Evolutionary conservation across 75 land plant species (phyloP).

Genomic region (Sequoia sempervirens): DNA sequence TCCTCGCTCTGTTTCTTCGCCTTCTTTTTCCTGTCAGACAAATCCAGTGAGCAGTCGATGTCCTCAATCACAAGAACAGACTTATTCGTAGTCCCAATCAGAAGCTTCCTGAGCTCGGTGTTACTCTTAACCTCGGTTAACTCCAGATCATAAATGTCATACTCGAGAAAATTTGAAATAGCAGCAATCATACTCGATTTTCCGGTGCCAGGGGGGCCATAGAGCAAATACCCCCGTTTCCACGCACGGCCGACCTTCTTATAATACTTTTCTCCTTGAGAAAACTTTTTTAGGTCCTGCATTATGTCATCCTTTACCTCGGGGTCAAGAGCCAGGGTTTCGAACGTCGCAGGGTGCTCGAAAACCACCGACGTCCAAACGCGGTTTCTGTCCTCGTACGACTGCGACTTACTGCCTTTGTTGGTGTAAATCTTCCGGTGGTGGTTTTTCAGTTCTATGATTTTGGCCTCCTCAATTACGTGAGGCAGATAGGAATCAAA

Average conservation of each 20-base stretch:
- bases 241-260: constrained; percentile 13
- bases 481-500: constrained; percentile 28
- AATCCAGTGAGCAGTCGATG: constrained; percentile 27
- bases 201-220: no score
- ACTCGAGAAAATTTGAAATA: not conserved
- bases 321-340: constrained; percentile 15
- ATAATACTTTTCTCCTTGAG: constrained; percentile 14
- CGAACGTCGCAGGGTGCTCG: no score
- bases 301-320: constrained; percentile 45
- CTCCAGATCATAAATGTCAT: not conserved
- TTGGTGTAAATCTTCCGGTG: constrained; percentile 6
- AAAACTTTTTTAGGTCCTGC: constrained; percentile 36
- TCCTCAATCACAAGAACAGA: no score
- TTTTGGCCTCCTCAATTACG: not conserved
- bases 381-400: no score
- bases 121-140: no score
- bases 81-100: no score
- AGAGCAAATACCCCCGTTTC: no score
- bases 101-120: no score
- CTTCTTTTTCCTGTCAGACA: constrained; percentile 3
- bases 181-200: no score
- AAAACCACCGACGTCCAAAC: no score
- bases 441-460: no score
- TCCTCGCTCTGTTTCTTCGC: not conserved
- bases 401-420: not conserved